These are phyloP conservation scores for Suillus decipiens DNA, from an alignment of 768 basidiomycete species.

Conservation along the genomic window DNA sequence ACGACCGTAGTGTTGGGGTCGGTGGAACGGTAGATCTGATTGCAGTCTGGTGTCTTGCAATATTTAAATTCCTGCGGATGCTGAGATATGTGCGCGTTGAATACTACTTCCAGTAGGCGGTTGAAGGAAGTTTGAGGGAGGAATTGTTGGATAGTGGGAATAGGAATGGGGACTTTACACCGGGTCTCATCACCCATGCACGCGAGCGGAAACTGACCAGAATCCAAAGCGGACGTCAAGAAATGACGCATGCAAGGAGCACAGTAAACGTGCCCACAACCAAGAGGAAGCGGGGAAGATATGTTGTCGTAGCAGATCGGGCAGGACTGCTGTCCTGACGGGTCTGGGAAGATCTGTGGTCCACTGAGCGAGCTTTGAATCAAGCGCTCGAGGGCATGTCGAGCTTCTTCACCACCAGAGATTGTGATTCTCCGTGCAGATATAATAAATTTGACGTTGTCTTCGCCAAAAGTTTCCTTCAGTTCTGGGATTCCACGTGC, in stretches of 20 bases:
- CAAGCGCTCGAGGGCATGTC: constrained; percentile 45
- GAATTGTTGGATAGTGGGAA: constrained; percentile 50
- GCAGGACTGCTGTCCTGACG: constrained; percentile 34
- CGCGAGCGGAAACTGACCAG: constrained; percentile 60
- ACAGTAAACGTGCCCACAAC: constrained; percentile 72
- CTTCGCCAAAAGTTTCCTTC: constrained; percentile 54
- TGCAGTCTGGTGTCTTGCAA: constrained; percentile 80
- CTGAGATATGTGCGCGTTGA: constrained; percentile 56
- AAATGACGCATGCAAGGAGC: constrained; percentile 58
- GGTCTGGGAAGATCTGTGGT: not conserved
- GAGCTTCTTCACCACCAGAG: constrained; percentile 58
- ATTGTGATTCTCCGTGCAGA: constrained; percentile 46
- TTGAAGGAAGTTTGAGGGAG: constrained; percentile 56
- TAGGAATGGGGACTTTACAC: constrained; percentile 56
- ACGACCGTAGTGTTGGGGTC: constrained; percentile 35
- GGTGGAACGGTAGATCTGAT: constrained; percentile 64
- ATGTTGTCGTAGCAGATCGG: constrained; percentile 54
- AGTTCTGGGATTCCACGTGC: constrained; percentile 50
- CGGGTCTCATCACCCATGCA: constrained; percentile 68
- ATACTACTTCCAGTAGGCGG: constrained; percentile 55
- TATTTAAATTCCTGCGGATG: constrained; percentile 63
- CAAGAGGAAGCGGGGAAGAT: constrained; percentile 47
- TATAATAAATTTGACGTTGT: constrained; percentile 50
- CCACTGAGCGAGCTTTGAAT: constrained; percentile 43
- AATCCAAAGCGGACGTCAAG: constrained; percentile 55